These are phyloP conservation scores for Trichoderma reesei DNA, from an alignment of 495 filamentous ascomycete genomes.

Conservation along the genomic window DNA sequence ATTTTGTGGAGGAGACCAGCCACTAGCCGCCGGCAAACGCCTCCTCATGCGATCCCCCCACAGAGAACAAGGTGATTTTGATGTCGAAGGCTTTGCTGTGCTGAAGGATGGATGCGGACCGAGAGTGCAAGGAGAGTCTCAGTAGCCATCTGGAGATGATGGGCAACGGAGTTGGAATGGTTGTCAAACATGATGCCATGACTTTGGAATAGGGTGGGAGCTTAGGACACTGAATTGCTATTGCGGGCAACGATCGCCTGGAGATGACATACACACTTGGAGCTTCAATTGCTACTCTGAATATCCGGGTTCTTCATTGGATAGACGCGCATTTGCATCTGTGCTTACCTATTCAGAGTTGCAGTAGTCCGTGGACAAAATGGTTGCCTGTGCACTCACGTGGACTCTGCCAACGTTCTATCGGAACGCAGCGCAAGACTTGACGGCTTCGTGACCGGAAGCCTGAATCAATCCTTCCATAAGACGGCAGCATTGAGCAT, in stretches of 20 bases:
- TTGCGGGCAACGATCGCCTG: background rate
- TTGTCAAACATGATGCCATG: background rate
- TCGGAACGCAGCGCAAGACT: too few species aligned
- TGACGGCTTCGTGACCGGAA: too few species aligned
- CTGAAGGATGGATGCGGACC: background rate
- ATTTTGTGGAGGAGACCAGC: conserved; percentile 3
- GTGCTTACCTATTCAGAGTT: too few species aligned
- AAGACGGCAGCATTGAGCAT: too few species aligned
- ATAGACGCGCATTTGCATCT: too few species aligned
- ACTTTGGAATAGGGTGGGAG: background rate
- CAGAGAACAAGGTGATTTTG: background rate
- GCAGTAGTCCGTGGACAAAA: too few species aligned
- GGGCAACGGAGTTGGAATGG: background rate
- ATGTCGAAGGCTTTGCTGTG: background rate
- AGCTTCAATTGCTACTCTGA: too few species aligned
- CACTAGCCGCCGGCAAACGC: background rate
- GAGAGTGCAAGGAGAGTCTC: background rate
- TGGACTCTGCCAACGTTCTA: too few species aligned
- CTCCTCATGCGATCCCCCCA: background rate
- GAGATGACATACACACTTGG: background rate
- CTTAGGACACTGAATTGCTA: background rate
- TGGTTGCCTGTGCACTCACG: too few species aligned
- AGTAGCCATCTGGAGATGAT: background rate
- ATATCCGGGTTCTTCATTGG: too few species aligned
- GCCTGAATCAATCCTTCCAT: too few species aligned